Evolutionary conservation across 2,329 filamentous ascomycete genomes (phyloP).

Genomic region (Colletotrichum abscissum): DNA sequence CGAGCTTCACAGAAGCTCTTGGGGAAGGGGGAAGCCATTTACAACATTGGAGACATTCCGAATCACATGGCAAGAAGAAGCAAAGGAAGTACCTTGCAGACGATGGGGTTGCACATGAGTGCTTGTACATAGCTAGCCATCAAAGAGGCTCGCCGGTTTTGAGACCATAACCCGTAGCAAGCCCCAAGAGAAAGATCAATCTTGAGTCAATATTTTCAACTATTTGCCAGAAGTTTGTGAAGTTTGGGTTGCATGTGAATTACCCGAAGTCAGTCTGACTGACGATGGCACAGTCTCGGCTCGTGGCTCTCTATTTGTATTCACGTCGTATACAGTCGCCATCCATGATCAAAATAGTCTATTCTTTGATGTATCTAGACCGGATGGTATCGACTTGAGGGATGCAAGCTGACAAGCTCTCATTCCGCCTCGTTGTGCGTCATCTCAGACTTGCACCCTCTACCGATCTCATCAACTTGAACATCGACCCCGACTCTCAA

Average conservation of each 20-base stretch:
- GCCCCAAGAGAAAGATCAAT: constrained; percentile 3
- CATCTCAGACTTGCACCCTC: no score
- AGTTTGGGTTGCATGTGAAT: background rate
- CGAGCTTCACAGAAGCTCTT: background rate
- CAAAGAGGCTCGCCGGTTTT: background rate
- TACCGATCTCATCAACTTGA: no score
- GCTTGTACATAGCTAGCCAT: background rate
- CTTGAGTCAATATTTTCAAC: background rate
- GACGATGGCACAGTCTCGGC: no score
- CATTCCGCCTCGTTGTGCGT: no score
- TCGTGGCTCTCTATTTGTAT: no score
- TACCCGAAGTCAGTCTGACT: background rate
- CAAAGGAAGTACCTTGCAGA: constrained; percentile 15
- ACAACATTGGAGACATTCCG: background rate
- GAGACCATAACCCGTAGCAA: constrained; percentile 17
- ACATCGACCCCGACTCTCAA: no score
- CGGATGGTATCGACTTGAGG: no score
- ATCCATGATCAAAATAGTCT: no score
- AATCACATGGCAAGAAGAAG: background rate
- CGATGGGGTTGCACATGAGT: constrained; percentile 14
- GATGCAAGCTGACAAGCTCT: no score
- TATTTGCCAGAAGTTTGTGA: background rate
- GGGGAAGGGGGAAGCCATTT: background rate
- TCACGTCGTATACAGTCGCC: no score
- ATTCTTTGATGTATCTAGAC: no score